phyloP scores from a whole-genome alignment of 306 rosid genomes.

The Ceratonia siliqua region DNA sequence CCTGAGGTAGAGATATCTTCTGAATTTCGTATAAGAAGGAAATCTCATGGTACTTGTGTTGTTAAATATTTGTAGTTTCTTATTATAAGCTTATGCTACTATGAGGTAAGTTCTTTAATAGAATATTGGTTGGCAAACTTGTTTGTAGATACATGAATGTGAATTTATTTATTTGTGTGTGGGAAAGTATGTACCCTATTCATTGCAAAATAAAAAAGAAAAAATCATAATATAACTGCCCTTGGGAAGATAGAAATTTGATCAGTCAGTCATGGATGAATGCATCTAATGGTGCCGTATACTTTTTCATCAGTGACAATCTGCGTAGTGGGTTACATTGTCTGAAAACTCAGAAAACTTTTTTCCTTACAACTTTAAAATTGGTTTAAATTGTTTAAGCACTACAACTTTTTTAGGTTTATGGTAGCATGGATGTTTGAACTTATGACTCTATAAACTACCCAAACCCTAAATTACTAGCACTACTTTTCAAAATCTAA shows the following conservation, averaged over 20 bases:
- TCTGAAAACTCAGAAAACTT: not conserved
- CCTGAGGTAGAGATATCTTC: conserved; percentile 58
- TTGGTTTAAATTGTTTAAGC: not conserved
- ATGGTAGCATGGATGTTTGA: no score
- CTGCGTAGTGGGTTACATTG: not conserved
- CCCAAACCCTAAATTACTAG: no score
- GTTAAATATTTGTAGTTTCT: conserved; percentile 17
- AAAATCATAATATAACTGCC: not conserved
- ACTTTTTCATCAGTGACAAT: conserved; percentile 20
- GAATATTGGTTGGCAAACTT: not conserved
- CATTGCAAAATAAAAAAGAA: not conserved
- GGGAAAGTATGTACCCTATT: not conserved
- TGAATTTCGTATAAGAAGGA: not conserved
- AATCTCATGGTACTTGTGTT: not conserved
- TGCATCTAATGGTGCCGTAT: not conserved
- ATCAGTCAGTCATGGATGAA: not conserved
- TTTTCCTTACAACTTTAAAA: not conserved
- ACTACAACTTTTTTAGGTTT: no score
- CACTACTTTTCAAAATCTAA: no score
- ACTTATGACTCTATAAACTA: no score
- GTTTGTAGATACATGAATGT: not conserved
- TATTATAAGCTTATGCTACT: conserved; percentile 3
- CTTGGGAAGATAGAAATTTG: not conserved
- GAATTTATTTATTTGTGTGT: not conserved
- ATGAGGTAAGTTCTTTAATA: not conserved